Base-by-base conservation (phyloP, 1,284 basidiomycete genomes). In the Irpex sp. region DNA sequence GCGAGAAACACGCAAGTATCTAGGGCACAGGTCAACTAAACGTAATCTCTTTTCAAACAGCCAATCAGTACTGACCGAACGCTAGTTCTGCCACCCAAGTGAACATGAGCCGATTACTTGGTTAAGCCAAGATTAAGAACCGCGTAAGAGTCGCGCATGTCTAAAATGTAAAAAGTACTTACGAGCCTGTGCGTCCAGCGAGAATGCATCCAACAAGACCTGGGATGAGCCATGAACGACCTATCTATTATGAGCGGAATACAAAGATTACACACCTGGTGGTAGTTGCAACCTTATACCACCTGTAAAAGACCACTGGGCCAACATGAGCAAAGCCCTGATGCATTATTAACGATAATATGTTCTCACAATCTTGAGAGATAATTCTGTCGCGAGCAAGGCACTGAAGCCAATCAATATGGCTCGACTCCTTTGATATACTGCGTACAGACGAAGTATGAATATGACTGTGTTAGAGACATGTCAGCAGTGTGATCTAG, bases 1-100 rank as follows among this genome's bases (percentile, higher is more conserved):
- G 58, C 52, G 58, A 67, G 65, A 61, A 68, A 68, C 9, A 68
- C 67, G 58, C 45, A 58, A 47, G 64, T 67, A 49, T 68, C 67
- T 68, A 60, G 35, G n/a, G 28, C 9, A 14, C 45, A 23, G 16
- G n/a, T 45, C 39, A n/a, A 14, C n/a, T 14, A n/a, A 33, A 33
- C 28, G 28, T 33, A 7, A 12, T n/a, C 16, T 45, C 1, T 45
- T 12, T 45, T 14, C 39, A 45, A 45, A 51, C 45, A 56, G 45
- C 48, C 14, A 19, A 7, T 21, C 39, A 23, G 55, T n/a, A 57
- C 59, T 56, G 57, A 71, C 69, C 69, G 58, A 71, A 71, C 12
- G 68, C 64, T 21, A 71, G 67, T 39, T 71, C 69, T 49, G 67
- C 68, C 5, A 69, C 68, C 69, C 69, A 71, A 16, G 69, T 71